Base-by-base conservation (phyloP, 768 basidiomycete genomes). In the Lactarius trivialis region DNA sequence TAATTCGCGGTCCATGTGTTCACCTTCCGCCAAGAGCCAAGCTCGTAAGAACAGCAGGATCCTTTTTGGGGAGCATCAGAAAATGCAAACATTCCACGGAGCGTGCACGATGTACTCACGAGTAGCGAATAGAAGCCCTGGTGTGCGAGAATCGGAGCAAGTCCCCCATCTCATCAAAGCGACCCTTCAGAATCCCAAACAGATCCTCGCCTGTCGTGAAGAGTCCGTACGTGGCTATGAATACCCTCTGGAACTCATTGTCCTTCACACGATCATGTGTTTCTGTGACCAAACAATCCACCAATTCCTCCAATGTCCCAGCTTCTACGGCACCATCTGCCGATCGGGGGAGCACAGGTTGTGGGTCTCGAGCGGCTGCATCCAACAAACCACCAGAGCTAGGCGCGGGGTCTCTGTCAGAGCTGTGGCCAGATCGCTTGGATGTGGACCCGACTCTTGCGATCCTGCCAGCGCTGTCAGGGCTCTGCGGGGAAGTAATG, bases 161-260 rank as follows among this genome's bases (percentile, higher is more conserved):
- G 11, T 53, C 60, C 33, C 68, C 55, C 15, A 72, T 72, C 21
- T 77, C 73, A 36, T 75, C 66, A 66, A 78, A 81, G 14, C 74
- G 78, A 39, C 72, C 74, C 54, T 72, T 65, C 19, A 82, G 63
- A 21, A 75, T 67, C 8, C 60, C 63, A 61, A 80, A 77, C 17
- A 81, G 65, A 30, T 73, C 75, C 53, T 77, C 75, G 4, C 76
- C 69, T 7, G 76, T 76, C 1, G 77, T 75, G 63, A 80, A 81
- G 45, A 78, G 76, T 21, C 71, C 68, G 67, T 73, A 81, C 12
- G 75, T 76, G 1, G 74, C 73, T 26, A 82, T 71, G 36, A 82
- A 69, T 39, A 74, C 69, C 60, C 78, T 77, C 55, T 73, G 70
- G 63, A 76, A 77, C 39, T 78, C 76, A 68, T 51, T 69, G 54